Conservation (phyloP, 192 early-diverging fungal genomes). For the Kappamyces sp. region DNA sequence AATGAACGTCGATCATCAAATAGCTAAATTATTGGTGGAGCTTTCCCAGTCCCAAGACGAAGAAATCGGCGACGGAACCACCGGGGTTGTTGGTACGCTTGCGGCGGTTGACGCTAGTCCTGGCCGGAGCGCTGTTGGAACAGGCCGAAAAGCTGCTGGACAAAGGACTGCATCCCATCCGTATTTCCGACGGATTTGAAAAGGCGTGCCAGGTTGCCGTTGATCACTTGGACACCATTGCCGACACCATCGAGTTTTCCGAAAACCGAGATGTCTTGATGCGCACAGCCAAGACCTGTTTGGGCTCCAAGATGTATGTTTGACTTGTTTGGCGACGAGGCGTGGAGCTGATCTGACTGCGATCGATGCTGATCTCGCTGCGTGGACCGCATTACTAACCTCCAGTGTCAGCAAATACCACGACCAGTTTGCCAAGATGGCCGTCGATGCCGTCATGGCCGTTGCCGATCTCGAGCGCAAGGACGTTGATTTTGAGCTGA, state of each 20-base stretch:
- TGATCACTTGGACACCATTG: constrained; percentile 81
- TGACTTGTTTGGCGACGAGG: background rate
- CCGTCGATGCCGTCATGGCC: constrained; percentile 93
- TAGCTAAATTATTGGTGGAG: constrained; percentile 96
- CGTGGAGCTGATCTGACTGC: background rate
- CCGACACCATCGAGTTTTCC: constrained; percentile 84
- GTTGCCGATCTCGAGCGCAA: constrained; percentile 98
- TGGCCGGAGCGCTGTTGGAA: constrained; percentile 96
- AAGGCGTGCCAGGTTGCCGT: constrained; percentile 93
- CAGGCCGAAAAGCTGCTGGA: constrained; percentile 93
- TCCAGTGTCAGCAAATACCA: constrained; percentile 94
- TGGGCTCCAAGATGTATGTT: constrained; percentile 97
- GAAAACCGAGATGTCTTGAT: constrained; percentile 79
- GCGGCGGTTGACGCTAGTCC: constrained; percentile 47
- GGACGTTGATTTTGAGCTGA: constrained; percentile 99
- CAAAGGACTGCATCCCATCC: constrained; percentile 96
- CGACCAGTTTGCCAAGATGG: constrained; percentile 96
- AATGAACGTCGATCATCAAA: constrained; percentile 99
- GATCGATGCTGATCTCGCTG: constrained; percentile 7
- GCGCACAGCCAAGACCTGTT: constrained; percentile 92
- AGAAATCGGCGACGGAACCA: constrained; percentile 99
- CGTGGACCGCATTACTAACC: background rate
- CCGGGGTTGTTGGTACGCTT: constrained; percentile 88
- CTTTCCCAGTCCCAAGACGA: constrained; percentile 98
- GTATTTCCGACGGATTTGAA: constrained; percentile 98